Evolutionary conservation across 2,329 filamentous ascomycete species (phyloP), one percentile per base, ranked within the genome.

Genomic region (Aureobasidium mangrovei): DNA sequence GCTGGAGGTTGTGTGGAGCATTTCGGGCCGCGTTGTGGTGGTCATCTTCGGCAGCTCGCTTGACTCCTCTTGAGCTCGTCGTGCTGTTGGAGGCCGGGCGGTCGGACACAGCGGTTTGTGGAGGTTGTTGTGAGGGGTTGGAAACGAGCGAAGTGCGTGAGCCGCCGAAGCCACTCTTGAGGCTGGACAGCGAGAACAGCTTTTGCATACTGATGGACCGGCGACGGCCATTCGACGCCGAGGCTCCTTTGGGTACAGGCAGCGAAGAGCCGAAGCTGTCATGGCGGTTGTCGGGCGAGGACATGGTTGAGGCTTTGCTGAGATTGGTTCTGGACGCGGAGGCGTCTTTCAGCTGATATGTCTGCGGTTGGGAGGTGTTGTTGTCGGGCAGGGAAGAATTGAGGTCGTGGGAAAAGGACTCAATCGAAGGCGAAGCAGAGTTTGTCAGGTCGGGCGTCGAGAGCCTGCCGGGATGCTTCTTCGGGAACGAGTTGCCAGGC

Each of bases 111-210:
- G 46, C 38, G 43, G 45, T 36, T 26, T 46, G 43, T 49, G 54
- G 41, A 56, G 33, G 53, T n/a, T 29, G 54, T 57, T 46, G 47
- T 53, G 57, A 57, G 12, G 57, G 60, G 31, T 57, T 59, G n/a
- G 60, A 46, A 54, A 46, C 59, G 41, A 67, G 59, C 9, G 65
- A 66, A 4, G 64, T 64, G 48, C 66, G 63, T 3, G 66, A 67
- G 60, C 62, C 65, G 61, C 57, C 64, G 63, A 69, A 68, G 33
- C 65, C 66, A 39, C 64, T 64, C 53, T 66, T 65, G 45, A 69
- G 62, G 45, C 56, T 64, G 48, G 57, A 62, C 12, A 69, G 58
- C 33, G 61, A 64, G 54, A 68, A 62, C 24, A 69, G 61, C 55
- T 63, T 64, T 48, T 64, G 63, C 44, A 66, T 62, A 44, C 58